Base-by-base conservation (phyloP, 257 asterid species). In the Rubia yunnanensis region DNA sequence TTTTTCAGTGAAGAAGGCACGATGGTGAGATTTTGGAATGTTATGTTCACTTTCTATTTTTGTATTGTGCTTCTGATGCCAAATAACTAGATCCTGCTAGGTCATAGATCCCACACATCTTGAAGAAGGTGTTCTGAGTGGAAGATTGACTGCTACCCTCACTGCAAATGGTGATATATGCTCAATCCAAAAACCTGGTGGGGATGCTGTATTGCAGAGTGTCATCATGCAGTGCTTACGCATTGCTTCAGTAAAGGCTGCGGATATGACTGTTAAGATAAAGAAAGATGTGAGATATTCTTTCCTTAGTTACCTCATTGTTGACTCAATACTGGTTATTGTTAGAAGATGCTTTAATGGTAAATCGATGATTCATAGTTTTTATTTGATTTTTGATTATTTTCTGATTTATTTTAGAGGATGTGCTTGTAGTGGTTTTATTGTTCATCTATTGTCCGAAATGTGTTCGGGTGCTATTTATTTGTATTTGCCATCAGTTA, bases 111-210 rank as follows among this genome's bases (percentile, higher is more conserved):
- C 99, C 49, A 83, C 96, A 18, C 88, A 94, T 73, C 77, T 82
- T 53, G 97, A 94, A 85, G 99, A 90, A 79, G 94, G 86, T 67
- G 82, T 94, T 68, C 86, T 88, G 94, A 88, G 96, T 70, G 97
- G 96, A 78, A 88, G 83, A 74, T 70, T 94, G 84, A 88, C 99
- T 52, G 88, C 86, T 50, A 90, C 94, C 32, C 74, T 90, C 50
- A 94, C 88, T 78, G 72, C 87, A 54, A 83, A 86, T 70, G 97
- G 97, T 23, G 96, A 94, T 15, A 80, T 90, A 53, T 94, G 98
- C 72, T 87, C 99, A 53, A 82, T 90, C 70, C 99, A 94, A 67
- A 94, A 94, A 75, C 95, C 95, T 69, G 99, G 99, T 72, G 96
- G 99, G 66, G 84, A 74, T 49, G 96, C 95, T 44, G 87, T 83